Percentiles rank a stretch among this genome's conserved stretches.
These are phyloP conservation scores for Lentinula raphanica DNA, from an alignment of 768 basidiomycete species.

Conservation along the genomic window DNA sequence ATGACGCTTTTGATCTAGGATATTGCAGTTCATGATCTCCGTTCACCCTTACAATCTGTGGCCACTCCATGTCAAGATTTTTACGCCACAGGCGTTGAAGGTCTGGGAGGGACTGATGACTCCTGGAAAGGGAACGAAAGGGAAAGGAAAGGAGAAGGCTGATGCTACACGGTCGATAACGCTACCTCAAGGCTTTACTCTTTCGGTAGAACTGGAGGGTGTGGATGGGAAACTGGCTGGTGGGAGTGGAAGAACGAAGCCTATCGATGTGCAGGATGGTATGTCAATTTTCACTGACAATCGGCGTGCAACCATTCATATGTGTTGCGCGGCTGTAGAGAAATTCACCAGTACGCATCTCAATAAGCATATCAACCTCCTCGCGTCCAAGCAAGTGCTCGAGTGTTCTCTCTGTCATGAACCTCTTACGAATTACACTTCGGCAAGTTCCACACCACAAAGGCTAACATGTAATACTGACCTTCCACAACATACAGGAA, in stretches of 20 bases:
- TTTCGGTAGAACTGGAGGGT: conserved; percentile 55
- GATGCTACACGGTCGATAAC: conserved; percentile 9
- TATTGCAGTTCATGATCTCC: conserved; percentile 58
- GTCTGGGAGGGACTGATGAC: conserved; percentile 35
- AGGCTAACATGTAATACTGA: conserved; percentile 4
- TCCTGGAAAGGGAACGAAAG: neutral
- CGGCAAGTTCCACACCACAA: conserved; percentile 27
- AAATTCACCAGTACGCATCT: conserved; percentile 44
- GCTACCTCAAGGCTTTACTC: conserved; percentile 51
- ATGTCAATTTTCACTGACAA: too few species aligned
- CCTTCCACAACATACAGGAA: conserved; percentile 29
- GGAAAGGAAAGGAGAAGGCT: neutral
- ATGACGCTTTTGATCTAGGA: conserved; percentile 29
- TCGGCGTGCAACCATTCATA: too few species aligned
- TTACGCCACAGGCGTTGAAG: conserved; percentile 56
- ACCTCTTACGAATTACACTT: conserved; percentile 32
- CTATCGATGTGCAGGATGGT: conserved; percentile 60
- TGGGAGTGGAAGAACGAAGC: conserved; percentile 50
- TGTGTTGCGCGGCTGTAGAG: conserved; percentile 27
- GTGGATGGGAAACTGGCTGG: conserved; percentile 56
- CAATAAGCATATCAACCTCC: conserved; percentile 40
- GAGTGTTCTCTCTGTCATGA: conserved; percentile 47
- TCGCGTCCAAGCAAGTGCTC: conserved; percentile 27
- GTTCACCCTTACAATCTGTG: conserved; percentile 64
- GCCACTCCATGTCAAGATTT: conserved; percentile 73